Base-by-base conservation (phyloP, 805 yeast genomes). In the Wickerhamomyces hampshirensis region DNA sequence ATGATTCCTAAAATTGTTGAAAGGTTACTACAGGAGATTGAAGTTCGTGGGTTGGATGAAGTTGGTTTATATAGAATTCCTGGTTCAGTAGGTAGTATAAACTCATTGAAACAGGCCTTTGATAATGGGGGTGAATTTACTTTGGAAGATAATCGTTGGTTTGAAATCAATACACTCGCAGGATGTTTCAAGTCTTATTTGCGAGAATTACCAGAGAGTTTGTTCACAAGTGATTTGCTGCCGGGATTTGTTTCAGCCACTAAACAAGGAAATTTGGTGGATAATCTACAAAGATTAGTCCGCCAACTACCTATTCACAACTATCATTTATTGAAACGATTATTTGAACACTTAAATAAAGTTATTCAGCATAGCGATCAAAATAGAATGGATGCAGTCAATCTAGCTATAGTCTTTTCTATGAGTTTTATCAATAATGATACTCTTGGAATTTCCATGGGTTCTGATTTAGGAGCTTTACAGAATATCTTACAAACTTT, bases 351-450 rank as follows among this genome's bases (percentile, higher is more conserved):
- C 62, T 69, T 89, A 63, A 68, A 72, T 45, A 71, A 70, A 46
- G 80, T 91, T 17, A 79, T 83, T 37, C 71, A 71, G 40, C 78
- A 77, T 51, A 78, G 80, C 30, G 78, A 73, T 9, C 63, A 62
- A 31, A 91, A 91, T 62, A 80, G 80, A 56, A 91, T 91, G 98
- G 85, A 82, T 38, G 76, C 95, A 3, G 80, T 87, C 2, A 91
- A 91, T 55, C 63, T 91, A 51, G 95, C 96, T 5, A 91, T 94
- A 37, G 96, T 91, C 6, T 82, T 91, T 51, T 70, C 81, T 5
- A 77, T 77, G 78, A 73, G 80, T 58, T 72, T 75, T 47, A 57
- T 76, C 46, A 60, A 65, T 44, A 68, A 64, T 47, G 71, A 64
- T 26, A 63, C 60, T 40, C 46, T 66, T 23, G 67, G 67, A 12